Percentiles rank a stretch among this genome's conserved stretches.
These are phyloP conservation scores for Rhizopogon roseolus DNA, from an alignment of 768 basidiomycete species.

Conservation along the genomic window DNA sequence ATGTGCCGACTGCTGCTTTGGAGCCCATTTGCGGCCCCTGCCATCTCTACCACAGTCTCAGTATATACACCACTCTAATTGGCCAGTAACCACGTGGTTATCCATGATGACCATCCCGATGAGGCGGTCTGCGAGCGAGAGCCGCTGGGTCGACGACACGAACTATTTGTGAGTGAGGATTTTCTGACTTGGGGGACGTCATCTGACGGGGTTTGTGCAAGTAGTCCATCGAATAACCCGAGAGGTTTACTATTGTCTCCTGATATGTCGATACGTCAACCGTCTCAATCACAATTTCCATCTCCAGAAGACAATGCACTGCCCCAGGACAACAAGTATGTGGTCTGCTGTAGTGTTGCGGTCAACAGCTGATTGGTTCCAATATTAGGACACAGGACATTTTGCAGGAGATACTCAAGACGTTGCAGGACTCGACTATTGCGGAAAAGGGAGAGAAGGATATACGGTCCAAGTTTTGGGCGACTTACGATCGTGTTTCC, in stretches of 20 bases:
- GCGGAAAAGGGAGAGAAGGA: background rate
- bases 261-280: background rate
- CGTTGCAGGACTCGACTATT: background rate
- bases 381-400: background rate
- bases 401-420: background rate
- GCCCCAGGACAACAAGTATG: background rate
- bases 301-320: background rate
- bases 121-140: background rate
- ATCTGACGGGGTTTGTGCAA: background rate
- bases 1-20: background rate
- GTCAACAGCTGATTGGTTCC: background rate
- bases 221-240: background rate
- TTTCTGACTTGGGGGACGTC: background rate
- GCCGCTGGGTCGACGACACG: background rate
- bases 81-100: background rate
- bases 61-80: background rate
- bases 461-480: slow-evolving; percentile 9
- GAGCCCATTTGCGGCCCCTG: background rate
- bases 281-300: background rate
- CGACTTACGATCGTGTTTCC: slow-evolving; percentile 8
- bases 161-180: background rate
- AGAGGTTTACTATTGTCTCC: background rate
- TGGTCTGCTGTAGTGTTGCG: background rate
- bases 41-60: background rate
- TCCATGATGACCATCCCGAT: background rate